Conservation (phyloP, 1,139 yeast genomes). For the Candida frijolesensis region DNA sequence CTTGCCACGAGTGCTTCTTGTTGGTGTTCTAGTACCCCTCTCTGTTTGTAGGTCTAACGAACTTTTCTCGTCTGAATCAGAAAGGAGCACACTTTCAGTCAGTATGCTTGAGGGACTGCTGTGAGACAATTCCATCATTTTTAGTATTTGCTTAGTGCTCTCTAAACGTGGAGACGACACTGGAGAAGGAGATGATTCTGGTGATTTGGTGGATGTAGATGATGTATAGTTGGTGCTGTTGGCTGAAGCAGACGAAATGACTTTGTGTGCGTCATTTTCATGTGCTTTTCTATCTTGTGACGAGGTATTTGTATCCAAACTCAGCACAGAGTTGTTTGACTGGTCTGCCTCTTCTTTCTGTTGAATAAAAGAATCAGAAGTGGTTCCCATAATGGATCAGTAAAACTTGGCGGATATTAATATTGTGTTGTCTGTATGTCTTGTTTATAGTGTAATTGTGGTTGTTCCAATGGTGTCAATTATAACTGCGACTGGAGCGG, state of each 20-base stretch:
- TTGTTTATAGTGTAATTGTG: background rate
- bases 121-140: constrained; percentile 1
- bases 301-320: background rate
- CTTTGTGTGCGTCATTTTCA: background rate
- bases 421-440: background rate
- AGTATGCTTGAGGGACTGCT: background rate
- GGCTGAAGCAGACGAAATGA: constrained; percentile 8
- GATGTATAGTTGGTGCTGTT: constrained; percentile 7
- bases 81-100: constrained; percentile 37
- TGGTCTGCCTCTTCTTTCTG: background rate
- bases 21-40: constrained; percentile 3
- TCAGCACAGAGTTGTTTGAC: constrained; percentile 1
- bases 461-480: background rate
- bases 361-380: constrained; percentile 1
- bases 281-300: background rate
- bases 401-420: background rate
- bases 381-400: background rate
- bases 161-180: constrained; percentile 24
- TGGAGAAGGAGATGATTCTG: constrained; percentile 11
- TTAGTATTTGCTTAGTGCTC: constrained; percentile 5
- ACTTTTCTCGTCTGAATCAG: constrained; percentile 43
- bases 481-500: background rate
- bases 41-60: constrained; percentile 25
- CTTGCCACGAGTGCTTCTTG: constrained; percentile 5
- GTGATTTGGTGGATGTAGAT: constrained; percentile 11